Evolutionary conservation across 768 basidiomycete genomes (phyloP).

Genomic region (Trametes cinnabarina): DNA sequence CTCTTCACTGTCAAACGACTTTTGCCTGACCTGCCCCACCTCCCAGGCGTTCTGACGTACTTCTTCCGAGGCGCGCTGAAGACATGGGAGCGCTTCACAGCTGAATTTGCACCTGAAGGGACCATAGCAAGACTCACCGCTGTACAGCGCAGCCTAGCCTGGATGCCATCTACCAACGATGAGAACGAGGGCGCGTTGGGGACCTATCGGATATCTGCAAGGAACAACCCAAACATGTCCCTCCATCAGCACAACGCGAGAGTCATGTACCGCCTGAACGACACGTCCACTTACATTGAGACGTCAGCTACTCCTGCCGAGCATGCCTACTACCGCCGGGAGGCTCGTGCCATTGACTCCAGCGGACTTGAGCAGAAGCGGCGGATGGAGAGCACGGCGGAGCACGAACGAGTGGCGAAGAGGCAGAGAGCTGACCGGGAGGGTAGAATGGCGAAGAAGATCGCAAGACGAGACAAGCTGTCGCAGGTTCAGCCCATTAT

Average conservation of each 20-base stretch:
- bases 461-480: no score
- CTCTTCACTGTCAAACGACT: background rate
- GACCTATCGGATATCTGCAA: background rate
- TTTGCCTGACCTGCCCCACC: background rate
- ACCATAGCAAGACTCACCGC: background rate
- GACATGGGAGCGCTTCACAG: background rate
- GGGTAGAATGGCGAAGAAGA: no score
- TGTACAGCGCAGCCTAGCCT: background rate
- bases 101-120: background rate
- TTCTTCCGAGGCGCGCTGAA: background rate
- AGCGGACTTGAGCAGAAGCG: background rate
- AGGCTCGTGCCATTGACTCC: no score
- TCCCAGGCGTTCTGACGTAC: background rate
- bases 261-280: background rate
- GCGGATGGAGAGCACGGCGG: background rate
- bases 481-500: background rate
- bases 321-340: background rate
- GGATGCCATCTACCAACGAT: background rate
- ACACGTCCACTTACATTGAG: background rate
- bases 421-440: no score
- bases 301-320: background rate
- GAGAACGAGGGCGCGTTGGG: background rate
- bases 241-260: background rate
- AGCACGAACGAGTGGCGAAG: no score
- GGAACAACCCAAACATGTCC: background rate